Evolutionary conservation across 2,329 filamentous ascomycete species (phyloP), one percentile per base, ranked within the genome.

Genomic region (Sclerotinia nivalis): DNA sequence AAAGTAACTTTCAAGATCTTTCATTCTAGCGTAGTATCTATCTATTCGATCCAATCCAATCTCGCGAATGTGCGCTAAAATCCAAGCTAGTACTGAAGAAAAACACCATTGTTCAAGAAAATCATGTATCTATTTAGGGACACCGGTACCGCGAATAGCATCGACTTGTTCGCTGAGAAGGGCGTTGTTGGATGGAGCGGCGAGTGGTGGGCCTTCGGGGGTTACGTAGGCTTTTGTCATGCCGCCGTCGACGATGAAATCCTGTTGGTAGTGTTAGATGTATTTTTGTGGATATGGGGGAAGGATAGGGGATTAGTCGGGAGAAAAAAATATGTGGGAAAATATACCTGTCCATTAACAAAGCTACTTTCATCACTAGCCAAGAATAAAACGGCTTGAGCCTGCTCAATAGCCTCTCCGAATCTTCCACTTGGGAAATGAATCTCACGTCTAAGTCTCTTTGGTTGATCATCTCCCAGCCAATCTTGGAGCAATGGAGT

Each of bases 211-310:
- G 4, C 89, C 89, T 80, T 90, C 88, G 2, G 89, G 82, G 1
- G 89, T 91, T 40, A 91, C 88, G 80, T 97, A 98, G 58, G 93
- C 92, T 85, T 92, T 97, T 77, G 89, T 95, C 92, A 99, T 93
- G 71, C 95, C 95, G 70, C 96, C 96, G 77, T 99, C 96, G 37
- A 98, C 93, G 6, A 97, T 91, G 82, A 98, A 97, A 79, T 98
- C 96, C 71, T 89, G 7, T 31, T 10, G 10, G 10, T 15, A 5
- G 15, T 43, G 49, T 65, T 43, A 65, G 47, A 20, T 13, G 37
- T 9, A 6, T 9, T 15, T 54, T 54, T 25, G 5, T 4, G 54
- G 5, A 3, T 20, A 10, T n/a, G 6, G 13, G 13, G 49, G 6
- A 25, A 28, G 10, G 31, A 20, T 20, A 31, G n/a, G 22, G 18